Evolutionary conservation across 352 stramenopile species (phyloP).

Genomic region (Phytophthora quininea): DNA sequence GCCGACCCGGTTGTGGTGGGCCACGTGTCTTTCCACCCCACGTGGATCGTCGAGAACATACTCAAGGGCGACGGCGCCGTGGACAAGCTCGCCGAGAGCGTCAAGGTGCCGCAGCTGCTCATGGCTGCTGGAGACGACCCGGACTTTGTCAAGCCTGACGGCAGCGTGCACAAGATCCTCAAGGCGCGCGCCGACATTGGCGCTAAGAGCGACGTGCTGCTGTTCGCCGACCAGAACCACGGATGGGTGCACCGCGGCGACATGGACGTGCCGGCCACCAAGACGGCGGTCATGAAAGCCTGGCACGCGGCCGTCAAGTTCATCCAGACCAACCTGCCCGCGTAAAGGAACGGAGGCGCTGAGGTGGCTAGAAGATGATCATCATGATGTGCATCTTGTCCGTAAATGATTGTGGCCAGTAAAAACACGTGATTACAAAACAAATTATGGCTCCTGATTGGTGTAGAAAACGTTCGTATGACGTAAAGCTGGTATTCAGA

Average conservation of each 20-base stretch:
- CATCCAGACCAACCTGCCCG: slow-evolving; percentile 58
- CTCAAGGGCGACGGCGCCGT: slow-evolving; percentile 71
- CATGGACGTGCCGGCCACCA: slow-evolving; percentile 67
- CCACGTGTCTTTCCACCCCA: slow-evolving; percentile 86
- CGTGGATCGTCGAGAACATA: slow-evolving; percentile 80
- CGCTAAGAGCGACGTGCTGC: slow-evolving; percentile 58
- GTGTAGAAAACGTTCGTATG: background rate
- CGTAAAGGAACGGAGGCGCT: slow-evolving; percentile 24
- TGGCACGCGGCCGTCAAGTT: slow-evolving; percentile 68
- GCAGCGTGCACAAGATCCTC: slow-evolving; percentile 79
- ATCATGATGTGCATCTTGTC: background rate
- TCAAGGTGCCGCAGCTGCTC: slow-evolving; percentile 81
- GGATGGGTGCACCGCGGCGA: slow-evolving; percentile 88
- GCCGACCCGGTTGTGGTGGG: slow-evolving; percentile 52
- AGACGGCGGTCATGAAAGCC: slow-evolving; percentile 65
- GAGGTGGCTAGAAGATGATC: slow-evolving; percentile 1
- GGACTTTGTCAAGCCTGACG: slow-evolving; percentile 66
- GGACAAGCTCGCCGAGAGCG: slow-evolving; percentile 69
- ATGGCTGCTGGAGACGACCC: slow-evolving; percentile 73
- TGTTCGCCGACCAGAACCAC: slow-evolving; percentile 78
- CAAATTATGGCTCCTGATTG: slow-evolving; percentile 1
- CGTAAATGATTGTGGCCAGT: background rate
- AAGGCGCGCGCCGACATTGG: slow-evolving; percentile 55
- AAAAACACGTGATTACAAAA: background rate
- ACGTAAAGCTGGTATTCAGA: background rate